Base-by-base conservation (phyloP, 2,329 filamentous ascomycete genomes). In the Fusarium sp. region DNA sequence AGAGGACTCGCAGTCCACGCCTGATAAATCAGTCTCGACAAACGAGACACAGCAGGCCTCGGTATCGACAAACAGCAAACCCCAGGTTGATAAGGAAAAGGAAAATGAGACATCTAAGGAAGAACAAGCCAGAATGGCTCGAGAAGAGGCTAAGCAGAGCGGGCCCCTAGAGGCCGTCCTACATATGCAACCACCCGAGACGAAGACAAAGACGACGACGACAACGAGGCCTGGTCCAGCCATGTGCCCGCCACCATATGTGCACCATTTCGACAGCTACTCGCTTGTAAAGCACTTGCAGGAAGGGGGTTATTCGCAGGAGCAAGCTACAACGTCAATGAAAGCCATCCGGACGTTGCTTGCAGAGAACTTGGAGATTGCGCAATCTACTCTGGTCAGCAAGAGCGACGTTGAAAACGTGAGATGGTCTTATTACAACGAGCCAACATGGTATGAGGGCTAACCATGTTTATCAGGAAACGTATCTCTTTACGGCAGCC, bases 231-330 rank as follows among this genome's bases (percentile, higher is more conserved):
- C 87, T 71, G 87, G 88, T 24, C 91, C 91, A 7, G 90, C 94
- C 77, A 87, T 92, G 77, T 86, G 89, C 50, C 88, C 93, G 1
- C 89, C 92, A 10, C 92, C 91, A 2, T 97, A 97, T 77, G 90
- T 97, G 34, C 96, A 99, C 82, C 94, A 98, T 82, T 99, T 99
- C 81, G 95, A 99, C 81, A 97, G 91, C 25, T 99, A 96, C 81
- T 91, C 90, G 16, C 87, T 98, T 8, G 96, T 98, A 18, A 91
- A 92, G 76, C 89, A 93, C 74, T 89, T 99, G 18, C 87, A 91
- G 55, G 87, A 90, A 20, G 90, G 90, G 15, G 92, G 91, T 0
- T 98, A 94, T 81, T 89, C 88, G 3, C 84, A 88, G 46, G 86
- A 86, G 1, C 95, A 98, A 80, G 90, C 94, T 27, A 89, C 94